A percentile compares a stretch with the other conserved stretches of the same genome.
These are phyloP conservation scores for Parafenestella ontariensis DNA, from an alignment of 2,329 filamentous ascomycete genomes.

Conservation along the genomic window DNA sequence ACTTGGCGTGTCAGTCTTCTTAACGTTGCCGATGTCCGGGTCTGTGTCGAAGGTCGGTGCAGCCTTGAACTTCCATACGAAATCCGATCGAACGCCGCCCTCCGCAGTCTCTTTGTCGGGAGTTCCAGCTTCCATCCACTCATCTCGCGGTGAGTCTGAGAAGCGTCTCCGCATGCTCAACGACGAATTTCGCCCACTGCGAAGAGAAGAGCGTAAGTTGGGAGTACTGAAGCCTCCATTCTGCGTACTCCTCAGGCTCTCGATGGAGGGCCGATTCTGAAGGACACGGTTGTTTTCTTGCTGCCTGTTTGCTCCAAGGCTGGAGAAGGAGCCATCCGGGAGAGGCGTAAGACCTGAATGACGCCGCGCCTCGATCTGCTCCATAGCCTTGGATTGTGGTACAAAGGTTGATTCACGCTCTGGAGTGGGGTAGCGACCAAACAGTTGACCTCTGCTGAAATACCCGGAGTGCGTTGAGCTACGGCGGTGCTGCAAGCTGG, in stretches of 20 bases:
- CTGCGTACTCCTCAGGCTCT: not conserved
- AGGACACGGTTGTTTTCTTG: not conserved
- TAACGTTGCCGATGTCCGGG: no score
- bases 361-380: not conserved
- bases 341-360: not conserved
- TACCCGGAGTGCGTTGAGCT: not conserved
- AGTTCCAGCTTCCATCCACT: not conserved
- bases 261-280: not conserved
- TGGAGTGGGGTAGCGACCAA: not conserved
- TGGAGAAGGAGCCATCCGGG: not conserved
- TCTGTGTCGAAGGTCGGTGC: not conserved
- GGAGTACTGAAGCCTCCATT: not conserved
- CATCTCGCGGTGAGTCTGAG: conserved; percentile 5
- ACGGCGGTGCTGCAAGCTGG: not conserved
- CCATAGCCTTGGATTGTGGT: not conserved
- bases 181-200: not conserved
- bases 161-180: not conserved
- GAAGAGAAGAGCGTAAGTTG: not conserved
- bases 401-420: not conserved
- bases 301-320: not conserved
- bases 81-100: not conserved
- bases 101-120: not conserved
- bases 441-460: not conserved
- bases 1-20: not conserved
- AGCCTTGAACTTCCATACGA: not conserved